Percentiles rank a stretch among this genome's conserved stretches.
phyloP scores from a whole-genome alignment of 345 rosid species.

The Populus nigra region DNA sequence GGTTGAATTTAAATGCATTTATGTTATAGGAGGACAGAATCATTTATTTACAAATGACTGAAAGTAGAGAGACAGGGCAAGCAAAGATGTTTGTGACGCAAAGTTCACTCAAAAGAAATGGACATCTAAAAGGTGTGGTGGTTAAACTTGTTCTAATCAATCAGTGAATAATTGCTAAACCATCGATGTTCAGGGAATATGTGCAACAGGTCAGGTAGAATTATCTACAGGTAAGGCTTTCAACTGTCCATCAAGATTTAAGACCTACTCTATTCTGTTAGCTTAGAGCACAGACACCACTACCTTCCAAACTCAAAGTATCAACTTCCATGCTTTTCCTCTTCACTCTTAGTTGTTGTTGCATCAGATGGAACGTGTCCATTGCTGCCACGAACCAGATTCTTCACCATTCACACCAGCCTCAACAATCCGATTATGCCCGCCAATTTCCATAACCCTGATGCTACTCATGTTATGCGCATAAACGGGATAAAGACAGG shows the following conservation, averaged over 20 bases:
- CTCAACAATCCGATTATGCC: neutral
- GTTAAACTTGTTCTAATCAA: slow-evolving; percentile 26
- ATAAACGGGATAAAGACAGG: slow-evolving; percentile 36
- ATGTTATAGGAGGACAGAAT: slow-evolving; percentile 27
- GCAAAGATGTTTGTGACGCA: slow-evolving; percentile 17
- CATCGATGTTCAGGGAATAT: slow-evolving; percentile 12
- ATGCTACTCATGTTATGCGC: slow-evolving; percentile 31
- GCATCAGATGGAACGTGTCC: slow-evolving; percentile 21
- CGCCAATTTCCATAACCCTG: slow-evolving; percentile 10
- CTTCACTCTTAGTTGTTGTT: slow-evolving; percentile 19
- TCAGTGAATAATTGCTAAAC: slow-evolving; percentile 37
- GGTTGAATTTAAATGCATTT: slow-evolving; percentile 17
- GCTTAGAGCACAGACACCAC: slow-evolving; percentile 14
- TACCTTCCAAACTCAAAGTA: slow-evolving; percentile 16
- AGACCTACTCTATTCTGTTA: slow-evolving; percentile 21
- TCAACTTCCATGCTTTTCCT: slow-evolving; percentile 24
- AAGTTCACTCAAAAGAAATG: slow-evolving; percentile 9
- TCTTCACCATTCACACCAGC: slow-evolving; percentile 28
- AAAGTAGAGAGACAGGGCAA: slow-evolving; percentile 21
- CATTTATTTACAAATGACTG: slow-evolving; percentile 19
- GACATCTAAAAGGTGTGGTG: slow-evolving; percentile 15
- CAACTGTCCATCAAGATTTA: slow-evolving; percentile 18
- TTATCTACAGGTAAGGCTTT: slow-evolving; percentile 25
- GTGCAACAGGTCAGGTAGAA: slow-evolving; percentile 27
- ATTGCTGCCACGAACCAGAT: slow-evolving; percentile 15